Evolutionary conservation across 441 rosid species (phyloP).

Genomic region (Jatropha multifida): DNA sequence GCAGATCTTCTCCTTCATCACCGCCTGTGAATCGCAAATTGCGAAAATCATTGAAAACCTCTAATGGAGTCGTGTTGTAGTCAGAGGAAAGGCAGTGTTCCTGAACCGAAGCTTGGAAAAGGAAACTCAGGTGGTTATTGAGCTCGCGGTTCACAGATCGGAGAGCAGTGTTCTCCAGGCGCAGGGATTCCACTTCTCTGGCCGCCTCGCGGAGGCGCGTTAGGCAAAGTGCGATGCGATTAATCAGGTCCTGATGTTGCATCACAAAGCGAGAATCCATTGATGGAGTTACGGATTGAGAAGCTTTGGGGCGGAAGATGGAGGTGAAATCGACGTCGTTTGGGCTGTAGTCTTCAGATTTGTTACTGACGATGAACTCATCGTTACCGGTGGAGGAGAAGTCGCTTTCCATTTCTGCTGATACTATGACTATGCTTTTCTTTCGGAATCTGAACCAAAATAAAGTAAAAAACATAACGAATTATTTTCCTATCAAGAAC

Average conservation of each 20-base stretch:
- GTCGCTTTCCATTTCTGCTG: constrained; percentile 37
- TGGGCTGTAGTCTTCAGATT: constrained; percentile 1
- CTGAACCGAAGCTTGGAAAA: constrained; percentile 37
- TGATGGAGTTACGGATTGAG: neutral
- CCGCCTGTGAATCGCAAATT: constrained; percentile 25
- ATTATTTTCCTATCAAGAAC: neutral
- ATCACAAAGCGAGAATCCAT: constrained; percentile 32
- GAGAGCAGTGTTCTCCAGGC: constrained; percentile 47
- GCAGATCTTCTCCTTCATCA: constrained; percentile 31
- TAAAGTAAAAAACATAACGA: neutral
- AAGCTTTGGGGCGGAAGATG: constrained; percentile 6
- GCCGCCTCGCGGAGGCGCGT: constrained; percentile 45
- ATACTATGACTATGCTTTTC: neutral
- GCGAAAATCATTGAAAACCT: constrained; percentile 25
- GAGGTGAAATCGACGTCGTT: constrained; percentile 22
- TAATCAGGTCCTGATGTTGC: constrained; percentile 50
- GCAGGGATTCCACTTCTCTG: constrained; percentile 46
- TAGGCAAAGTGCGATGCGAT: constrained; percentile 50
- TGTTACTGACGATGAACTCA: neutral
- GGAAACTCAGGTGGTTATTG: constrained; percentile 38
- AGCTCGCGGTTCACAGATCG: constrained; percentile 49
- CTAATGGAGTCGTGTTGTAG: constrained; percentile 27
- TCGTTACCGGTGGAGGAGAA: constrained; percentile 17
- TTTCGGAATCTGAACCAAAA: constrained; percentile 1
- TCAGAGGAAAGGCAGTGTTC: constrained; percentile 26